Conservation (phyloP, 2,329 filamentous ascomycete species). For the Epichloe gansuensis region DNA sequence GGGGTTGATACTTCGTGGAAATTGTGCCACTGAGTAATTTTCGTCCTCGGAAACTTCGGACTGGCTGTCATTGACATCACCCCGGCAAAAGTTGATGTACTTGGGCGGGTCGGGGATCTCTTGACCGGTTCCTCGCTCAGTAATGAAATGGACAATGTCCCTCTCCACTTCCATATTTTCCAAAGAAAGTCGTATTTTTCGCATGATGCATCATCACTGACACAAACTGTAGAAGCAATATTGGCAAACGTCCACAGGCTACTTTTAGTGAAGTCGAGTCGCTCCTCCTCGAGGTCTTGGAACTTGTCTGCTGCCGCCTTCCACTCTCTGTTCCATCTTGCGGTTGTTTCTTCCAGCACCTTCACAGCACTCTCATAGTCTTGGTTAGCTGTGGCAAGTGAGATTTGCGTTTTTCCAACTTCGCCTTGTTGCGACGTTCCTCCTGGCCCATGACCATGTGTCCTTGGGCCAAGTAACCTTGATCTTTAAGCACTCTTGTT, state of each 20-base stretch:
- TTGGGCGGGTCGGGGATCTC: slow-evolving; percentile 95
- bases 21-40: slow-evolving; percentile 88
- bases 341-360: slow-evolving; percentile 85
- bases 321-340: slow-evolving; percentile 96
- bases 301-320: slow-evolving; percentile 98
- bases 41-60: slow-evolving; percentile 82
- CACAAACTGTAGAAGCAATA: slow-evolving; percentile 91
- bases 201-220: slow-evolving; percentile 91
- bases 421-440: slow-evolving; percentile 96
- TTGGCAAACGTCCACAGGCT: slow-evolving; percentile 98
- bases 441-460: slow-evolving; percentile 99
- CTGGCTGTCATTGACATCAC: slow-evolving; percentile 66
- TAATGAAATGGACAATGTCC: slow-evolving; percentile 83
- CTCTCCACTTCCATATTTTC: slow-evolving; percentile 96
- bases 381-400: slow-evolving; percentile 76
- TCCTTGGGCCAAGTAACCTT: slow-evolving; percentile 94
- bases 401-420: slow-evolving; percentile 95
- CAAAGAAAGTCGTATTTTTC: slow-evolving; percentile 89
- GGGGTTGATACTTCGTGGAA: slow-evolving; percentile 88
- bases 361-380: slow-evolving; percentile 94
- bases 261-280: slow-evolving; percentile 93
- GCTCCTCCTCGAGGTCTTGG: slow-evolving; percentile 94
- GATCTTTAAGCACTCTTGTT: slow-evolving; percentile 96
- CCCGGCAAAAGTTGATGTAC: slow-evolving; percentile 97
- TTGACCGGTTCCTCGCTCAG: slow-evolving; percentile 78